Conservation (phyloP, 108 stramenopile genomes). For the Cyclotella kingstonii region DNA sequence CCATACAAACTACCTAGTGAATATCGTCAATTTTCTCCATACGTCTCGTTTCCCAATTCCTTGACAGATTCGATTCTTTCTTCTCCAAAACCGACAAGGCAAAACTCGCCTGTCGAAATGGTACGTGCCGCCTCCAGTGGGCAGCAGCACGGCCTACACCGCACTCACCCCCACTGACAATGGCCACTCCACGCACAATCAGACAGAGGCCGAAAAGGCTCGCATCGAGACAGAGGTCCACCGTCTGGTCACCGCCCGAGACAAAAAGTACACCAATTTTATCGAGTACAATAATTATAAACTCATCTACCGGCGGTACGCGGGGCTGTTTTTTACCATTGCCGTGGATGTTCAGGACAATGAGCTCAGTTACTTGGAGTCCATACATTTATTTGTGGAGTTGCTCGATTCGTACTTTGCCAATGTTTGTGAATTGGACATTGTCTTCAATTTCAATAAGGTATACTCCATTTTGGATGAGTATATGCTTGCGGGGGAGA, state of each 20-base stretch:
- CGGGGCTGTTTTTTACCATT: constrained; percentile 97
- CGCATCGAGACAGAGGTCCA: constrained; percentile 97
- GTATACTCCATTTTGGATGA: constrained; percentile 97
- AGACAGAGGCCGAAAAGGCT: constrained; percentile 89
- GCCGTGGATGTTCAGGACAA: constrained; percentile 98
- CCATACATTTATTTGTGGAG: constrained; percentile 99
- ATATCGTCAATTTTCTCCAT: background rate
- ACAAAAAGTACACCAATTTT: constrained; percentile 99
- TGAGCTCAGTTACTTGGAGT: constrained; percentile 96
- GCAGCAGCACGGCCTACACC: constrained; percentile 22
- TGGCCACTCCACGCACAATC: constrained; percentile 30
- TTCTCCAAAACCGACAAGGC: constrained; percentile 98
- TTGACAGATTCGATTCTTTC: constrained; percentile 99
- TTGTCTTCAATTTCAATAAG: constrained; percentile 99
- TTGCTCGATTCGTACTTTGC: constrained; percentile 97
- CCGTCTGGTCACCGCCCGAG: constrained; percentile 93
- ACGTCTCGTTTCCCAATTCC: background rate
- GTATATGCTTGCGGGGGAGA: constrained; percentile 98
- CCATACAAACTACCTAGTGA: too few relatives aligned
- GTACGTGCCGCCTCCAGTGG: constrained; percentile 79
- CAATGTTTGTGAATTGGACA: constrained; percentile 99
- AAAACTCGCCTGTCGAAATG: constrained; percentile 99
- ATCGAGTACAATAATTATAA: constrained; percentile 99
- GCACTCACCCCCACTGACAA: constrained; percentile 23
- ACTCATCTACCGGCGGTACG: constrained; percentile 98